These are phyloP conservation scores for Gymnopilus dilepis DNA, from an alignment of 768 basidiomycete genomes.

Conservation along the genomic window DNA sequence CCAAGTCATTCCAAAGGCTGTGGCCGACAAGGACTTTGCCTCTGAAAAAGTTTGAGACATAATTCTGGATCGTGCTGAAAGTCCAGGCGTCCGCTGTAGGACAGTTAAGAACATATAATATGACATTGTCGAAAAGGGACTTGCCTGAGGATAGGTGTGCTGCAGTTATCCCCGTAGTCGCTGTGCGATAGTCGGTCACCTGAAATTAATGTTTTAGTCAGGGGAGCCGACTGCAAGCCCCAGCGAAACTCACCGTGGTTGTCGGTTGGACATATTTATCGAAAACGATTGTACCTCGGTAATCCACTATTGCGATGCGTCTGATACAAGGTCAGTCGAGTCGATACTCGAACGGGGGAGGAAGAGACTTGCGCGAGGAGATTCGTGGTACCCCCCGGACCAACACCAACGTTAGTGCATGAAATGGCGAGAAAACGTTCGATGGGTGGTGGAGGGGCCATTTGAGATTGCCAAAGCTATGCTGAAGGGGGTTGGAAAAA, in stretches of 20 bases:
- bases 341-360: neutral
- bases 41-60: slow-evolving; percentile 67
- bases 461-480: slow-evolving; percentile 28
- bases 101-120: neutral
- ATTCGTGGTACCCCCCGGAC: slow-evolving; percentile 79
- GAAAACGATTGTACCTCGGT: slow-evolving; percentile 59
- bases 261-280: slow-evolving; percentile 75
- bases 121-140: slow-evolving; percentile 17
- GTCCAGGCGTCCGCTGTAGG: slow-evolving; percentile 51
- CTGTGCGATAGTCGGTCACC: slow-evolving; percentile 77
- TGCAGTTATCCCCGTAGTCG: slow-evolving; percentile 59
- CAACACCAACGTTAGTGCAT: slow-evolving; percentile 76
- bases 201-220: slow-evolving; percentile 24
- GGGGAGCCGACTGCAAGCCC: neutral
- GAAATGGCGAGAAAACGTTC: slow-evolving; percentile 64
- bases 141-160: slow-evolving; percentile 46
- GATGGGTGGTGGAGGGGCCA: slow-evolving; percentile 40
- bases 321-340: slow-evolving; percentile 28
- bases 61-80: slow-evolving; percentile 70
- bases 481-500: slow-evolving; percentile 18
- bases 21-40: slow-evolving; percentile 80
- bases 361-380: slow-evolving; percentile 75
- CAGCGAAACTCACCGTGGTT: slow-evolving; percentile 37
- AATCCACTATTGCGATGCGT: slow-evolving; percentile 58
- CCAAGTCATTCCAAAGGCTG: slow-evolving; percentile 80